Conservation (phyloP, 1,139 yeast species). For the Pneumocystis murina region DNA sequence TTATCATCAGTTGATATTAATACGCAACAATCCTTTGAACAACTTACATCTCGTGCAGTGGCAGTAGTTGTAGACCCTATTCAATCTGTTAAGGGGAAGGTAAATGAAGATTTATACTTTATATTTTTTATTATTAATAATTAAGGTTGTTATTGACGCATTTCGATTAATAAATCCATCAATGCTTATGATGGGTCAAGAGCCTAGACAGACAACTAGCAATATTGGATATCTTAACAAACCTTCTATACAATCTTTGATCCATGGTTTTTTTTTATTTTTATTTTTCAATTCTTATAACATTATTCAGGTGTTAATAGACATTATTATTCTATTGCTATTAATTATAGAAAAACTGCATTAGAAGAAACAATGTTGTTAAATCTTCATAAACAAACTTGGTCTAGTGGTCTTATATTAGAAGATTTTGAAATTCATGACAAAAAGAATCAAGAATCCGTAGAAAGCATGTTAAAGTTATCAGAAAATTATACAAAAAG, state of each 20-base stretch:
- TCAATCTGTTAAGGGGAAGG: conserved; percentile 96
- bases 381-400: conserved; percentile 84
- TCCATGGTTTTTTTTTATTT: conserved; percentile 47
- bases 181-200: conserved; percentile 86
- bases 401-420: conserved; percentile 86
- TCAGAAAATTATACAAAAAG: conserved; percentile 84
- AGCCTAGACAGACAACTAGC: conserved; percentile 94
- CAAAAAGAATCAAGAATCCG: conserved; percentile 54
- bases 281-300: background rate
- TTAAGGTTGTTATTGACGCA: conserved; percentile 73
- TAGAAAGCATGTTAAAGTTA: conserved; percentile 70
- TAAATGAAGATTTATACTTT: background rate
- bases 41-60: conserved; percentile 83
- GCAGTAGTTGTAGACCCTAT: conserved; percentile 97
- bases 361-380: conserved; percentile 88
- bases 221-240: conserved; percentile 90
- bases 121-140: background rate
- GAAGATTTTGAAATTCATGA: conserved; percentile 68
- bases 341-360: conserved; percentile 84
- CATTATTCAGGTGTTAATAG: conserved; percentile 43
- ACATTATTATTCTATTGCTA: conserved; percentile 87
- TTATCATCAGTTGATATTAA: conserved; percentile 91
- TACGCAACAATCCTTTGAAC: conserved; percentile 95
- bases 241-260: conserved; percentile 94
- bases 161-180: conserved; percentile 85